phyloP scores from a whole-genome alignment of 805 yeast genomes.

The Isabelozyma pseudorhagii region DNA sequence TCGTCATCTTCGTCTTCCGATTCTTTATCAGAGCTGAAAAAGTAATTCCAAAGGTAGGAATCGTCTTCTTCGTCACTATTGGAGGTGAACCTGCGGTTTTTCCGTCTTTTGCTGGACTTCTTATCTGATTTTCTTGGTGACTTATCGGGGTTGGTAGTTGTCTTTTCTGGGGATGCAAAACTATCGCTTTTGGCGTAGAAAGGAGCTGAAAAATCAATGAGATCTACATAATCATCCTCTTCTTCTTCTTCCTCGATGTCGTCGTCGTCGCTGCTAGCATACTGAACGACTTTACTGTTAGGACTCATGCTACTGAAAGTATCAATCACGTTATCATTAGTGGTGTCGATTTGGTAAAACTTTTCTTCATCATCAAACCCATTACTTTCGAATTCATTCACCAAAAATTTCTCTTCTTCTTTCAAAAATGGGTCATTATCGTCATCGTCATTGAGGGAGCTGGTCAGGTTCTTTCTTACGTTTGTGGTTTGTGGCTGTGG shows the following conservation, averaged over 20 bases:
- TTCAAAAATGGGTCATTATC: slow-evolving; percentile 35
- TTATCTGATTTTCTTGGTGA: slow-evolving; percentile 1
- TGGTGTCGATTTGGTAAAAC: neutral
- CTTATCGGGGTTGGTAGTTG: slow-evolving; percentile 2
- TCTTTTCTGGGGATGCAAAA: slow-evolving; percentile 1
- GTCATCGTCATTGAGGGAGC: slow-evolving; percentile 32
- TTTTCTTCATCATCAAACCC: slow-evolving; percentile 44
- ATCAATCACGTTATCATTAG: slow-evolving; percentile 6
- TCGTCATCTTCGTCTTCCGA: slow-evolving; percentile 18
- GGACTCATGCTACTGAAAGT: slow-evolving; percentile 15
- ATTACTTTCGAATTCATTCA: slow-evolving; percentile 43
- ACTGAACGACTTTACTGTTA: slow-evolving; percentile 38
- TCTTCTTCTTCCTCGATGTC: slow-evolving; percentile 30
- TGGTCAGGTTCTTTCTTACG: slow-evolving; percentile 25
- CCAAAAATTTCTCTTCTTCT: slow-evolving; percentile 44
- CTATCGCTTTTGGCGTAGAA: slow-evolving; percentile 10
- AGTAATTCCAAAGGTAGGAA: slow-evolving; percentile 71
- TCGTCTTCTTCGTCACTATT: slow-evolving; percentile 56
- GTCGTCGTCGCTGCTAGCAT: slow-evolving; percentile 36
- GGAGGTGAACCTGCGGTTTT: slow-evolving; percentile 1
- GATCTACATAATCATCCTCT: slow-evolving; percentile 41
- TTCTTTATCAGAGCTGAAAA: slow-evolving; percentile 48
- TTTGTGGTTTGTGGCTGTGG: slow-evolving; percentile 2
- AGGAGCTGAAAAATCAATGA: slow-evolving; percentile 34
- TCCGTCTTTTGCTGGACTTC: slow-evolving; percentile 7